Percentiles rank a stretch among this genome's conserved stretches.
Conservation (phyloP, 805 yeast genomes). For the Lachancea quebecensis region DNA sequence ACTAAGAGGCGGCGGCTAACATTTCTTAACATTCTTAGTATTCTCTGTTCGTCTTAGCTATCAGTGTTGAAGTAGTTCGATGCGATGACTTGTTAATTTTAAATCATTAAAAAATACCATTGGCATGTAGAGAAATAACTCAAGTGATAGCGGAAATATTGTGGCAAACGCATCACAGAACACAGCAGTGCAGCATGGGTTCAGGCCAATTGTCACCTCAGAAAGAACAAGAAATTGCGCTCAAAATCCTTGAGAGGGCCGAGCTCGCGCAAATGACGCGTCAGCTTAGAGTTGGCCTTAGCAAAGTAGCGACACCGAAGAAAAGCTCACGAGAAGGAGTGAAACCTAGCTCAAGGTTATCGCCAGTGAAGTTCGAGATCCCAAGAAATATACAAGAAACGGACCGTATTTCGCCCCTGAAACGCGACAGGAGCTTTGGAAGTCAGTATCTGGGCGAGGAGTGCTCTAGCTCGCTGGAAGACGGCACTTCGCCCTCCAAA, state of each 20-base stretch:
- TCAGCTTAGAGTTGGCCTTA: conserved; percentile 28
- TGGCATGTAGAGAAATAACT: background rate
- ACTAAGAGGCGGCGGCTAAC: no score
- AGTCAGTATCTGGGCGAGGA: background rate
- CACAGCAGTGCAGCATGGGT: conserved; percentile 1
- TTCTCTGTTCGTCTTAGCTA: no score
- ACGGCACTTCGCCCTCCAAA: background rate
- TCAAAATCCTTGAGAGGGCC: conserved; percentile 30
- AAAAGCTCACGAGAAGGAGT: conserved; percentile 5
- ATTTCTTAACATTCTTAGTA: no score
- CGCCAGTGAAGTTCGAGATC: conserved; percentile 11
- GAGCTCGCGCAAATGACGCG: conserved; percentile 33
- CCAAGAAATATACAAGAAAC: background rate
- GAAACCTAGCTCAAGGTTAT: conserved; percentile 8
- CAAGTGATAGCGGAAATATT: background rate
- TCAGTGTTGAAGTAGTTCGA: no score
- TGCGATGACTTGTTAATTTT: background rate
- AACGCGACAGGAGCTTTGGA: background rate
- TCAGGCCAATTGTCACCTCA: conserved; percentile 18
- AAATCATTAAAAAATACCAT: background rate
- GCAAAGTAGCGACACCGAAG: conserved; percentile 24
- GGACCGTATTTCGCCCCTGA: conserved; percentile 6
- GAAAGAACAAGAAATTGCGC: conserved; percentile 29
- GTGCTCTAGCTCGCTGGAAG: background rate
- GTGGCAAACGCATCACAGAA: background rate